Percentiles rank a stretch among this genome's conserved stretches.
Evolutionary conservation across 2,329 filamentous ascomycete genomes (phyloP).

Genomic region (Trematosphaeria pertusa): DNA sequence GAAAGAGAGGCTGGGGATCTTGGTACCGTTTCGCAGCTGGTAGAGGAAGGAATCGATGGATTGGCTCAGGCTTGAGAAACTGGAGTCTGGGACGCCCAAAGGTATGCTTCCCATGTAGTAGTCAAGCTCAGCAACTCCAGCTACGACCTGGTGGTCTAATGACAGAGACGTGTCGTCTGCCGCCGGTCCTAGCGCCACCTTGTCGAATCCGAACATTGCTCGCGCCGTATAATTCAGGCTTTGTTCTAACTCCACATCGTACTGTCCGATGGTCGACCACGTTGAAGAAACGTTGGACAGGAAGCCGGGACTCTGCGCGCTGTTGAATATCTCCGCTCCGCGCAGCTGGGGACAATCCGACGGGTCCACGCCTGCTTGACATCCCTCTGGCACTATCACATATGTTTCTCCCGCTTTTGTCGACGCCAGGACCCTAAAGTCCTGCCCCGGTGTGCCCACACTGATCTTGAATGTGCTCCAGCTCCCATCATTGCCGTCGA

Average conservation of each 20-base stretch:
- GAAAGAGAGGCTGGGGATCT: constrained; percentile 45
- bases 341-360: constrained; percentile 37
- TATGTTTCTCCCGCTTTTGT: constrained; percentile 41
- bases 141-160: constrained; percentile 38
- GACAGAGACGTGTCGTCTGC: constrained; percentile 24
- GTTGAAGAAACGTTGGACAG: constrained; percentile 35
- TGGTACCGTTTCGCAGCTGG: constrained; percentile 33
- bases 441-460: constrained; percentile 49
- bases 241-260: constrained; percentile 37
- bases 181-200: constrained; percentile 33
- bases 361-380: constrained; percentile 34
- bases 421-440: constrained; percentile 46
- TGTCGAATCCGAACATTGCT: constrained; percentile 44
- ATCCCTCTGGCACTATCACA: constrained; percentile 45
- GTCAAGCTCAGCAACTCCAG: constrained; percentile 34
- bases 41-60: constrained; percentile 36
- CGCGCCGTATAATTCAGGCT: constrained; percentile 33
- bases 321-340: constrained; percentile 39
- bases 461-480: constrained; percentile 53
- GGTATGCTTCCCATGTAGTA: constrained; percentile 42
- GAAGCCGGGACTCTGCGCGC: constrained; percentile 40
- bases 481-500: constrained; percentile 50
- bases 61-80: constrained; percentile 36
- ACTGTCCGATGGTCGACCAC: constrained; percentile 45
- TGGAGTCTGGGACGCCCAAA: constrained; percentile 36